These are phyloP conservation scores for Schwanniomyces etchellsii DNA, from an alignment of 1,139 yeast genomes.

Conservation along the genomic window DNA sequence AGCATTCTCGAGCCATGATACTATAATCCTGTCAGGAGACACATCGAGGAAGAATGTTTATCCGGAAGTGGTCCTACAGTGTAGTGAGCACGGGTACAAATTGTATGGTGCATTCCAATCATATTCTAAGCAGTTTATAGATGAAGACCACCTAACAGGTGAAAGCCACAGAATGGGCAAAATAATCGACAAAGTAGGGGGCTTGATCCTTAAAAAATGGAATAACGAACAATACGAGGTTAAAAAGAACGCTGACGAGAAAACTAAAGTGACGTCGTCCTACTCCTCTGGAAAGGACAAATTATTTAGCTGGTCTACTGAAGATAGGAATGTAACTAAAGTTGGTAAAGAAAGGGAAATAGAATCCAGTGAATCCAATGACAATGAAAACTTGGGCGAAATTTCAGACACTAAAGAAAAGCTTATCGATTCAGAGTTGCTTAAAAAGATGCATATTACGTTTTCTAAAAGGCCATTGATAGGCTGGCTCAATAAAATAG, in stretches of 20 bases:
- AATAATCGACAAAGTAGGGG: conserved; percentile 18
- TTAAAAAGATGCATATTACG: not conserved
- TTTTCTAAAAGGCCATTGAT: conserved; percentile 1
- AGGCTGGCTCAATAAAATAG: conserved; percentile 17
- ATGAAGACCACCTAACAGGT: conserved; percentile 8
- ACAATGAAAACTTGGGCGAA: too few species aligned
- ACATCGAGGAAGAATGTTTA: conserved; percentile 15
- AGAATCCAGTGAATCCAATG: not conserved
- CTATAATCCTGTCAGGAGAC: too few species aligned
- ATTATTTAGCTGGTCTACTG: conserved; percentile 41
- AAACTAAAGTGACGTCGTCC: not conserved
- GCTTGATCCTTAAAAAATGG: conserved; percentile 26
- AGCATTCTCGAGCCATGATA: too few species aligned
- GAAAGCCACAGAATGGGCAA: too few species aligned
- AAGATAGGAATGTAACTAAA: conserved; percentile 12
- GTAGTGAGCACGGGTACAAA: conserved; percentile 24
- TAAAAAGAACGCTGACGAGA: conserved; percentile 3
- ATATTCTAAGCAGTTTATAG: conserved; percentile 29
- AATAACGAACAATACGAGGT: conserved; percentile 10
- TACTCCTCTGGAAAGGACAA: conserved; percentile 8
- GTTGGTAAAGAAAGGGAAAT: not conserved
- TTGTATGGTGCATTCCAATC: conserved; percentile 31
- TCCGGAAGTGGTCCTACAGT: conserved; percentile 34
- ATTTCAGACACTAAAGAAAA: not conserved
- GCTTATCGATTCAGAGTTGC: not conserved